phyloP scores from a whole-genome alignment of 257 asterid genomes.

The Euphrasia confusa region DNA sequence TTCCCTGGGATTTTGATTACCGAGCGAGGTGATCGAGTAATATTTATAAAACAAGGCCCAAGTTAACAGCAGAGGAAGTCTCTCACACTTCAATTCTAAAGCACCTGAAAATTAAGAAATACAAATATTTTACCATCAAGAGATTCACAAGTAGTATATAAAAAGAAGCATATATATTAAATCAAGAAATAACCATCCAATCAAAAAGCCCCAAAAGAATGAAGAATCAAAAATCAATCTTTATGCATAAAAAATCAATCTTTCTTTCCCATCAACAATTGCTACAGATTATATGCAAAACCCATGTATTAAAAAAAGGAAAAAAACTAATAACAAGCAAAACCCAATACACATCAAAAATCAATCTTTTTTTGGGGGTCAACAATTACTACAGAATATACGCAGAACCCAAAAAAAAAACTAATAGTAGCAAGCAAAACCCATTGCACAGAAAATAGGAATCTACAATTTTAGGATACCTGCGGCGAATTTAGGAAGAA shows the following conservation, averaged over 20 bases:
- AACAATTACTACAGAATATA: not conserved
- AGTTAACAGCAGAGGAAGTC: too few relatives aligned
- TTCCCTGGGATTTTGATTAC: slow-evolving; percentile 52
- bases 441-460: not conserved
- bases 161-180: not conserved
- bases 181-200: not conserved
- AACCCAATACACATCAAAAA: not conserved
- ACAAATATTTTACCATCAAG: not conserved
- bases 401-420: slow-evolving; percentile 9
- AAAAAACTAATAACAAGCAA: not conserved
- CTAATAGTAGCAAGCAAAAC: not conserved
- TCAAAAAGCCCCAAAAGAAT: not conserved
- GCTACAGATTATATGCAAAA: not conserved
- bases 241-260: not conserved
- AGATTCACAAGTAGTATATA: not conserved
- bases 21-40: slow-evolving; percentile 2
- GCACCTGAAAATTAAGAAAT: slow-evolving; percentile 28
- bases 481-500: too few relatives aligned
- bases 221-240: not conserved
- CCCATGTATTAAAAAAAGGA: too few relatives aligned
- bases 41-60: too few relatives aligned
- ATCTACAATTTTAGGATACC: not conserved
- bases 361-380: not conserved
- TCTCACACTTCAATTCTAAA: too few relatives aligned
- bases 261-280: not conserved